Evolutionary conservation across 192 early-diverging fungal species (phyloP), one percentile per base, ranked within the genome.

Genomic region (Podila epigama): DNA sequence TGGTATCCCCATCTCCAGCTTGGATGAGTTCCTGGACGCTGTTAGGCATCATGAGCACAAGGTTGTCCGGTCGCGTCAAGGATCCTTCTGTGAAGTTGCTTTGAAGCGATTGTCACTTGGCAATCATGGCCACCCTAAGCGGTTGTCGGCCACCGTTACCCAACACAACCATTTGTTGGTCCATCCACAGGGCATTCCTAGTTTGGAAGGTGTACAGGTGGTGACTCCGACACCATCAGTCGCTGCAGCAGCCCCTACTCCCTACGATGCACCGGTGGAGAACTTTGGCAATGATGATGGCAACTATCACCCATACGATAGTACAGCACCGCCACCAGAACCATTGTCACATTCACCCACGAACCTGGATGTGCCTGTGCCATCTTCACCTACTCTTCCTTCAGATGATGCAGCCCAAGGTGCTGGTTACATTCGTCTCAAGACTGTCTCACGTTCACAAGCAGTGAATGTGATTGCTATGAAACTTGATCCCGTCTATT

Each of bases 401-500:
- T 58, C 73, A 13, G 81, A 81, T 27, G 86, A 88, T 42, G 81
- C 84, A 1, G 81, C 79, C 18, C 80, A 85, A 34, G 85, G 84
- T 27, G 81, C 84, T 52, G 86, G 84, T 12, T 88, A 88, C 62
- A 63, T 88, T 20, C 80, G 86, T n/a, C 79, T 88, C 72, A 88
- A 88, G 79, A 88, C 83, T 9, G 75, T 84, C 11, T 81, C 81
- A 13, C 69, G 86, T 4, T 86, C 79, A 41, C 86, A 85, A 15
- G 85, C 85, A 31, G 85, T 89, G 0, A 83, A 85, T 18, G 89
- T 93, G n/a, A 87, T 92, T 51, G 91, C 90, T 28, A 72, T 93
- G 68, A 89, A 91, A 37, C 44, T 93, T 28, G 92, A 92, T 83
- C 79, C 87, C 31, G 90, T 92, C 70, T 93, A 92, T 75, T 93